Percentiles rank a stretch among this genome's conserved stretches.
These are phyloP conservation scores for Trichoderma simmonsii DNA, from an alignment of 2,329 filamentous ascomycete species.

Conservation along the genomic window DNA sequence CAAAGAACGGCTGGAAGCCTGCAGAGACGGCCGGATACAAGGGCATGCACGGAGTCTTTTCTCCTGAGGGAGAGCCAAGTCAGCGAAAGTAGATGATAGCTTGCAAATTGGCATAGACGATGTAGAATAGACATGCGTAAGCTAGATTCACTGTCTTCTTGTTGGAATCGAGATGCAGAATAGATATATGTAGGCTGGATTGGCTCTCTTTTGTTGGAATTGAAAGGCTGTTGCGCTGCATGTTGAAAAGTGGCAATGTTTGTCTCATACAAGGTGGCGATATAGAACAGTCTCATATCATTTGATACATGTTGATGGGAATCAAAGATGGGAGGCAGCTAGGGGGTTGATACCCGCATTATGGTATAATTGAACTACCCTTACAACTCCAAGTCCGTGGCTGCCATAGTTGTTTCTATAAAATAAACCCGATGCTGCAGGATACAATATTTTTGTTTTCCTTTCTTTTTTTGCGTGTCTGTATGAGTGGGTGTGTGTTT, in stretches of 20 bases:
- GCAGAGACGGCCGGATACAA: slow-evolving; percentile 59
- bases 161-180: not conserved
- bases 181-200: not conserved
- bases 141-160: not conserved
- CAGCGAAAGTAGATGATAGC: not conserved
- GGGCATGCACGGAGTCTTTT: slow-evolving; percentile 58
- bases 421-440: slow-evolving; percentile 18
- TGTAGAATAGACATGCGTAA: not conserved
- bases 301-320: not conserved
- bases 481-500: not conserved
- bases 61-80: slow-evolving; percentile 25
- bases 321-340: not conserved
- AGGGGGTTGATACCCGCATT: slow-evolving; percentile 22
- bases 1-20: slow-evolving; percentile 57
- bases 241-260: not conserved
- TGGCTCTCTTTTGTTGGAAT: not conserved
- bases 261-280: not conserved
- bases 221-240: not conserved
- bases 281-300: not conserved
- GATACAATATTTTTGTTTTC: not conserved
- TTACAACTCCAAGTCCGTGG: slow-evolving; percentile 33
- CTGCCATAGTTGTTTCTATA: slow-evolving; percentile 28
- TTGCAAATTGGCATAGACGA: not conserved
- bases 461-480: not conserved
- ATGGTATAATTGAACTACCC: slow-evolving; percentile 35